Evolutionary conservation across 2,329 filamentous ascomycete species (phyloP), one percentile per base, ranked within the genome.

Genomic region (Graphilbum ipis-grandicollis): DNA sequence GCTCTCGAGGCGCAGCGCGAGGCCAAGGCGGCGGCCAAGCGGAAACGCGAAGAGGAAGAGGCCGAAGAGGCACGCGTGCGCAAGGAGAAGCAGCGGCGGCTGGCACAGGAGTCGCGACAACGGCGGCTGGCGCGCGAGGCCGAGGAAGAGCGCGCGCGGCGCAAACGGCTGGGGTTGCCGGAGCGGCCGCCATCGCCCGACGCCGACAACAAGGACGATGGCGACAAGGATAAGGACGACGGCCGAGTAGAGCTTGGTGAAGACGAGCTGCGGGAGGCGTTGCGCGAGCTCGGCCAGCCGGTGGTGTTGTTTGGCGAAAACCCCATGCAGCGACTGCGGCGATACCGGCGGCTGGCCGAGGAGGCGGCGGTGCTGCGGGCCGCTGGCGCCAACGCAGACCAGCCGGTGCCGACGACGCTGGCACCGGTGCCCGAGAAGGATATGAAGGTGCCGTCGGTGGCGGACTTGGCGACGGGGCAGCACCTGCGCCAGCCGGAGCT

Each of bases 1-100:
- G 70, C 70, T 4, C 63, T 83, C 36, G 80, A 85, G 47, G 66
- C 65, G 29, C 75, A 82, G 50, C 80, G 82, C 21, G 64, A 74
- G 41, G 72, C 78, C 42, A 76, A 75, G 44, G 62, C 72, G 1
- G 68, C 71, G 2, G 75, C 79, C 47, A 96, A 96, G 60, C 81
- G 88, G 47, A 90, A 92, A 56, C 71, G 75, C 19, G 88, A 96
- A 37, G 86, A 93, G 26, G 86, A 93, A 19, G 79, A 81, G 39
- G 75, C 75, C 2, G 69, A 74, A 19, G 76, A 79, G 44, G 71
- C 72, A 44, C 69, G 65, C 12, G 63, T 65, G 21, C 72, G 85
- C 13, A 82, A 93, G 44, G 83, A 90, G 50, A 94, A 94, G 63
- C 75, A 79, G 37, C 70, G 71, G 41, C 68, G 68, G 42, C 63